These are phyloP conservation scores for Globisporangium megalacanthum DNA, from an alignment of 352 stramenopile genomes.

Conservation along the genomic window DNA sequence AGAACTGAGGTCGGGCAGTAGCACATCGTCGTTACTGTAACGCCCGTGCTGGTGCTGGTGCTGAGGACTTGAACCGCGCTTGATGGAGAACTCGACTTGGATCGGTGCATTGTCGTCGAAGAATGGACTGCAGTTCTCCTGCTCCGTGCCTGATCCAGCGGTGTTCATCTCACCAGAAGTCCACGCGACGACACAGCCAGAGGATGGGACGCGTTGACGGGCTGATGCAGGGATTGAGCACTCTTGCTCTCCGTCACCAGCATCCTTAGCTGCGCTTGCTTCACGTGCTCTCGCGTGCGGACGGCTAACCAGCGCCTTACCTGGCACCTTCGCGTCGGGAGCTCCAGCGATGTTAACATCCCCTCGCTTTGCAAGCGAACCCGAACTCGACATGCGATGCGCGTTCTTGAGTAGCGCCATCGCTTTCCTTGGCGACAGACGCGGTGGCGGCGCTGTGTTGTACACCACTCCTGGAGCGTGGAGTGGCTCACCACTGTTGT, in stretches of 20 bases:
- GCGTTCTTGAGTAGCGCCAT: slow-evolving; percentile 26
- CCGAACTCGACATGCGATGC: slow-evolving; percentile 9
- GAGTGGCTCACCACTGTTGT: not conserved
- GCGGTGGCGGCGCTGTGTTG: slow-evolving; percentile 9
- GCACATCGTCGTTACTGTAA: not conserved
- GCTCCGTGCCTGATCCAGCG: not conserved
- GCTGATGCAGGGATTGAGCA: not conserved
- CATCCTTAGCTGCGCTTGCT: not conserved
- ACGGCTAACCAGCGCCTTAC: too few species aligned
- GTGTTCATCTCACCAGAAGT: not conserved
- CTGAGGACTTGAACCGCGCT: not conserved
- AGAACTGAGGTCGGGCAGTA: slow-evolving; percentile 9
- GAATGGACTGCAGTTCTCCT: not conserved
- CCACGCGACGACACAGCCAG: not conserved
- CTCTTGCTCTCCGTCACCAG: not conserved
- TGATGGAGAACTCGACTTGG: slow-evolving; percentile 15
- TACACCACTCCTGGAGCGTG: slow-evolving; percentile 21
- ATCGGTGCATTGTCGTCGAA: slow-evolving; percentile 8
- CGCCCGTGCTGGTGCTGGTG: not conserved
- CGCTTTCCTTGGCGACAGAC: slow-evolving; percentile 30
- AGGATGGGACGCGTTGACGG: not conserved
- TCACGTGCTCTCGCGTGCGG: too few species aligned
- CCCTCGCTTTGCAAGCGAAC: not conserved
- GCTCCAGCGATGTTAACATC: not conserved
- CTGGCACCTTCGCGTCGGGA: not conserved